Conservation (phyloP, 1,284 basidiomycete genomes). For the Mycosarcoma maydis region DNA sequence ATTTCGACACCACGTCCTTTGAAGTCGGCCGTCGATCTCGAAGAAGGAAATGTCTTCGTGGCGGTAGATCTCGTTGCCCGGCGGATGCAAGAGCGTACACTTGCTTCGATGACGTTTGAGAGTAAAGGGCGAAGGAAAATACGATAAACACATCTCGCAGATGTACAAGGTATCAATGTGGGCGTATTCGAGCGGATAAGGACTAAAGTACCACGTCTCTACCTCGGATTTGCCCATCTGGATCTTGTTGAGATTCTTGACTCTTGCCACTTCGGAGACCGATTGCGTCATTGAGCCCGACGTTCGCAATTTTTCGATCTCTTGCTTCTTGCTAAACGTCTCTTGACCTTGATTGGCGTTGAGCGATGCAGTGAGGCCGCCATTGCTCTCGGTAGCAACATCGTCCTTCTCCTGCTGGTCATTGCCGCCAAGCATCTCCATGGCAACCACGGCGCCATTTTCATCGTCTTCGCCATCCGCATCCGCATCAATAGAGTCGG, state of each 20-base stretch:
- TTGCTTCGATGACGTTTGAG: slow-evolving; percentile 80
- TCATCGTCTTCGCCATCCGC: slow-evolving; percentile 70
- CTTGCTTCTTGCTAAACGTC: slow-evolving; percentile 87
- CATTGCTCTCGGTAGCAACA: slow-evolving; percentile 37
- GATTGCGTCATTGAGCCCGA: slow-evolving; percentile 99
- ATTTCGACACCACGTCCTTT: slow-evolving; percentile 96
- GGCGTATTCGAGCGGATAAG: slow-evolving; percentile 97
- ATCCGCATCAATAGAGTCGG: slow-evolving; percentile 67
- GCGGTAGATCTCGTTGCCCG: slow-evolving; percentile 98
- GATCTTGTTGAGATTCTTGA: slow-evolving; percentile 96
- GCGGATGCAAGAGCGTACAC: slow-evolving; percentile 92
- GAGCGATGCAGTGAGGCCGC: slow-evolving; percentile 70
- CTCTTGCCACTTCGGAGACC: slow-evolving; percentile 93
- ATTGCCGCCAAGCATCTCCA: slow-evolving; percentile 69
- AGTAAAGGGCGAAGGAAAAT: slow-evolving; percentile 56
- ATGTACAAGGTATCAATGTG: slow-evolving; percentile 94
- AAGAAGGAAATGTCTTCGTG: slow-evolving; percentile 96
- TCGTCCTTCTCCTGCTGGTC: slow-evolving; percentile 56
- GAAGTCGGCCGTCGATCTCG: slow-evolving; percentile 96
- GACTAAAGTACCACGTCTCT: slow-evolving; percentile 99
- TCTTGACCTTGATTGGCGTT: slow-evolving; percentile 68
- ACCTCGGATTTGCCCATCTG: slow-evolving; percentile 96
- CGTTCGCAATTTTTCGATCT: slow-evolving; percentile 97
- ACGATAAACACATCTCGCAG: slow-evolving; percentile 88
- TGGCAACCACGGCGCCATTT: slow-evolving; percentile 68